These are phyloP conservation scores for Chytriomyces sp. DNA, from an alignment of 192 early-diverging fungal species.

Conservation along the genomic window DNA sequence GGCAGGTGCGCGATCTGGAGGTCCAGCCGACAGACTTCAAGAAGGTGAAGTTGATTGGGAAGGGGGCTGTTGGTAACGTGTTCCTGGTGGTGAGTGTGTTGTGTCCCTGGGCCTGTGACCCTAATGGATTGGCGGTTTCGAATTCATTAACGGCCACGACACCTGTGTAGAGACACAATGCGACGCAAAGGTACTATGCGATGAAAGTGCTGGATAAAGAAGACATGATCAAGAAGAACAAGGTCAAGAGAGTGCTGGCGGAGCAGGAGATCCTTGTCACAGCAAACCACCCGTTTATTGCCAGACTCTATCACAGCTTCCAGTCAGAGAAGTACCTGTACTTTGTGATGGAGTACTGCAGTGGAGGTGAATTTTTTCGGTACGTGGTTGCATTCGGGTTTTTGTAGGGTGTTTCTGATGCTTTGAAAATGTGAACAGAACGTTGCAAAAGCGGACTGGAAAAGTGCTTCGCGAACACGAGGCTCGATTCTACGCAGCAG, in stretches of 20 bases:
- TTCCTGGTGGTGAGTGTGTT: conserved; percentile 78
- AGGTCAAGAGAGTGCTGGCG: conserved; percentile 95
- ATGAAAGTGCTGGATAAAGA: conserved; percentile 97
- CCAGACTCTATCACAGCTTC: conserved; percentile 88
- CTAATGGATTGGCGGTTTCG: background rate
- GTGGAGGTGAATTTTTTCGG: conserved; percentile 88
- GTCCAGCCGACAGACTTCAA: conserved; percentile 86
- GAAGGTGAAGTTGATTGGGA: conserved; percentile 89
- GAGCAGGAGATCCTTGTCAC: conserved; percentile 92
- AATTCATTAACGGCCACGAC: background rate
- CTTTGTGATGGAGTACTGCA: conserved; percentile 89
- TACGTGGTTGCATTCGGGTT: background rate
- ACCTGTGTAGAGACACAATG: conserved; percentile 55
- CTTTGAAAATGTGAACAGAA: conserved; percentile 10
- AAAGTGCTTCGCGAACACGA: conserved; percentile 88
- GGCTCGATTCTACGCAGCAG: conserved; percentile 96
- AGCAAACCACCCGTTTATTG: conserved; percentile 87
- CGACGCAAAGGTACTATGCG: conserved; percentile 80
- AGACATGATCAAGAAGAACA: conserved; percentile 98
- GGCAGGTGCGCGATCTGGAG: conserved; percentile 78
- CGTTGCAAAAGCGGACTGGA: conserved; percentile 83
- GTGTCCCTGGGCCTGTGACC: background rate
- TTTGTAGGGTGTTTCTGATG: conserved; percentile 2
- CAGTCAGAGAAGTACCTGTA: conserved; percentile 85
- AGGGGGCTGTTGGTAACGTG: conserved; percentile 97